Conservation (phyloP, 2,329 filamentous ascomycete genomes). For the Bipolaris oryzae region DNA sequence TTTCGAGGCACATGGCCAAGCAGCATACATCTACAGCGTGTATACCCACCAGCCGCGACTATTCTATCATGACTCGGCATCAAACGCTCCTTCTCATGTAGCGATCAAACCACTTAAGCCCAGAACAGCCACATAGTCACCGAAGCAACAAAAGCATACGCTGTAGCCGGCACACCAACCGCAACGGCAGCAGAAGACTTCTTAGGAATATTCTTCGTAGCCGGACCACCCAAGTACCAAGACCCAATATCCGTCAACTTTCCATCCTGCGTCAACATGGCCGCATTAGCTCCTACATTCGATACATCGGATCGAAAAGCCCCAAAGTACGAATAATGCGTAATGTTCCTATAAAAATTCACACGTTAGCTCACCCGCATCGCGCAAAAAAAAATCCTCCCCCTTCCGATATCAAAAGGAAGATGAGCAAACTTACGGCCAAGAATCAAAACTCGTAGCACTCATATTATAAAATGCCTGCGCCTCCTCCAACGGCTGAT, state of each 20-base stretch:
- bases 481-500: constrained; percentile 62
- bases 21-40: neutral
- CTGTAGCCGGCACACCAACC: neutral
- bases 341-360: constrained; percentile 55
- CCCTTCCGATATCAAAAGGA: neutral
- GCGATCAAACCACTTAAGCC: neutral
- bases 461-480: constrained; percentile 72
- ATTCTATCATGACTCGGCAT: no score
- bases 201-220: constrained; percentile 11
- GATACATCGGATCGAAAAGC: constrained; percentile 71
- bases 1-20: neutral
- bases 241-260: constrained; percentile 75
- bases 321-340: constrained; percentile 76
- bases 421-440: no score
- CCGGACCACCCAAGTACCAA: constrained; percentile 71
- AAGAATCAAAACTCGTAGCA: constrained; percentile 68
- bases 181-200: neutral
- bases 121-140: neutral
- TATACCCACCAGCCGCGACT: neutral
- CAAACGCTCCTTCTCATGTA: neutral
- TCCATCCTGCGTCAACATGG: constrained; percentile 72
- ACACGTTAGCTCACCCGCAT: neutral
- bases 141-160: neutral
- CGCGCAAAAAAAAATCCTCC: no score
- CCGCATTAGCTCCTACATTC: constrained; percentile 75